Percentiles rank a stretch among this genome's conserved stretches.
These are phyloP conservation scores for Epichloe coenophiala DNA, from an alignment of 2,329 filamentous ascomycete genomes.

Conservation along the genomic window DNA sequence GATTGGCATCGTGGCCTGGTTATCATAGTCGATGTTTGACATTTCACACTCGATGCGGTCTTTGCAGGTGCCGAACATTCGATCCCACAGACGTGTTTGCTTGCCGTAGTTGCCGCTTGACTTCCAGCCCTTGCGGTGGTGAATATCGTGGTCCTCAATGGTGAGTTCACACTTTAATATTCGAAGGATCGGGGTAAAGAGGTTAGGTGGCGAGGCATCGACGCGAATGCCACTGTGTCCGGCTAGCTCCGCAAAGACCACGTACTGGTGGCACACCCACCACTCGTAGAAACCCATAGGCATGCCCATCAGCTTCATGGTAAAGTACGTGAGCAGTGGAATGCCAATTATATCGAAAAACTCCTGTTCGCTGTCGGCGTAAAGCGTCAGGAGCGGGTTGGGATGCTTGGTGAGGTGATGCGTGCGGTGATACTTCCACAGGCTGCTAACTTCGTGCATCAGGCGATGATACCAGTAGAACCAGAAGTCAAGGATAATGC, in stretches of 20 bases:
- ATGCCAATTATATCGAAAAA: constrained; percentile 4
- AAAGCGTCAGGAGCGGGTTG: constrained; percentile 3
- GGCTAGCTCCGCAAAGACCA: constrained; percentile 4
- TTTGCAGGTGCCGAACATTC: constrained; percentile 3
- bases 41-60: constrained; percentile 1
- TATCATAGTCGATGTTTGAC: too few species aligned
- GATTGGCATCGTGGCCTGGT: too few species aligned
- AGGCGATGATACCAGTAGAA: constrained; percentile 7
- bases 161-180: neutral
- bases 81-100: constrained; percentile 5
- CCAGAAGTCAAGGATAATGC: constrained; percentile 4
- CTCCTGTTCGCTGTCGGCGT: constrained; percentile 5
- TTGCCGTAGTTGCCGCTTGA: constrained; percentile 5
- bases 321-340: constrained; percentile 4
- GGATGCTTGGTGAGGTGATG: constrained; percentile 6
- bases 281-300: constrained; percentile 6
- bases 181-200: constrained; percentile 1
- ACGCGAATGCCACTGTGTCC: constrained; percentile 4
- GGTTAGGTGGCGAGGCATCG: constrained; percentile 1
- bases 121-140: constrained; percentile 6
- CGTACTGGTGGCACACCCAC: constrained; percentile 6
- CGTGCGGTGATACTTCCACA: constrained; percentile 6
- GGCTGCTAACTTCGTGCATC: constrained; percentile 3
- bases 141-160: constrained; percentile 5
- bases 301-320: constrained; percentile 4